A percentile compares a stretch with the other conserved stretches of the same genome.
phyloP scores from a whole-genome alignment of 345 rosid genomes.

The Gossypium thurberi region DNA sequence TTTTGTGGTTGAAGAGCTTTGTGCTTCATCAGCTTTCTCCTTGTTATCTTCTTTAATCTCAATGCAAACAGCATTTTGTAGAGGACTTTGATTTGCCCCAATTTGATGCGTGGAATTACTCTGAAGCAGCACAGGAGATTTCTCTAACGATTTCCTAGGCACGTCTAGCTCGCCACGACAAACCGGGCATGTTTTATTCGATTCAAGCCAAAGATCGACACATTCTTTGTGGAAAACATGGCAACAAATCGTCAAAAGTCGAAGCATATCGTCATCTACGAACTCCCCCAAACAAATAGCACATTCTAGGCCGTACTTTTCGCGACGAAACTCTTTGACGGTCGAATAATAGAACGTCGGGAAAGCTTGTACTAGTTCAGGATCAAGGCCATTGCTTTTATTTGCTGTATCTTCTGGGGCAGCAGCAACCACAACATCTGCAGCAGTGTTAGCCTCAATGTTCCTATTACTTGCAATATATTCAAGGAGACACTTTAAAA shows the following conservation, averaged over 20 bases:
- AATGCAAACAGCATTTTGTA: slow-evolving; percentile 30
- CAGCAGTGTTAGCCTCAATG: background rate
- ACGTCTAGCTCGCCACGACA: slow-evolving; percentile 72
- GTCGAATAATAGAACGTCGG: slow-evolving; percentile 57
- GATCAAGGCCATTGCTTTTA: slow-evolving; percentile 49
- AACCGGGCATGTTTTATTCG: slow-evolving; percentile 76
- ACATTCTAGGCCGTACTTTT: slow-evolving; percentile 71
- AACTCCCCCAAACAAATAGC: slow-evolving; percentile 77
- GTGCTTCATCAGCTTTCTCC: slow-evolving; percentile 14
- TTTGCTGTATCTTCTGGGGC: background rate
- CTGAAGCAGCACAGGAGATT: slow-evolving; percentile 16
- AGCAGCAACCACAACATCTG: background rate
- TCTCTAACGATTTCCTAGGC: slow-evolving; percentile 32
- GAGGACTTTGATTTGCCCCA: slow-evolving; percentile 5
- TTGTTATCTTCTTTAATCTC: slow-evolving; percentile 30
- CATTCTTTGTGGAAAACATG: slow-evolving; percentile 84
- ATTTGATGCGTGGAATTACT: slow-evolving; percentile 11
- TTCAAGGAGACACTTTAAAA: slow-evolving; percentile 53
- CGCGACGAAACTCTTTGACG: slow-evolving; percentile 57
- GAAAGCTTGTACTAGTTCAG: slow-evolving; percentile 40
- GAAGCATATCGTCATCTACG: slow-evolving; percentile 50
- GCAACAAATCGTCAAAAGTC: slow-evolving; percentile 61
- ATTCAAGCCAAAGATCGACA: slow-evolving; percentile 74
- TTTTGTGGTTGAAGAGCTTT: background rate
- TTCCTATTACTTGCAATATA: slow-evolving; percentile 16